A percentile compares a stretch with the other conserved stretches of the same genome.
Conservation (phyloP, 2,329 filamentous ascomycete species). For the Neonectria punicea region DNA sequence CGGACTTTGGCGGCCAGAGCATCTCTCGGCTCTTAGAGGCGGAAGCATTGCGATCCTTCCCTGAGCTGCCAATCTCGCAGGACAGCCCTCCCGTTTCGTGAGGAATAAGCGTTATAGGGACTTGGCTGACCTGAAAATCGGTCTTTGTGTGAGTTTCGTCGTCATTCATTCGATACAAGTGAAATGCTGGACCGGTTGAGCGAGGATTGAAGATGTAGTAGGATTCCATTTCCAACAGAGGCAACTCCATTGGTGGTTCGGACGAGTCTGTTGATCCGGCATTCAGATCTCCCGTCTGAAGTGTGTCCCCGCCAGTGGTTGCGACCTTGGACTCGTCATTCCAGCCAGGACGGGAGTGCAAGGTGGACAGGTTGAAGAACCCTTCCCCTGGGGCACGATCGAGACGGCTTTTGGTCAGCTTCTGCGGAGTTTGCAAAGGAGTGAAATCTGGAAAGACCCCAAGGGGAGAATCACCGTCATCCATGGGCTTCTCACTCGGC, state of each 20-base stretch:
- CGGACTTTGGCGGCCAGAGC: constrained; percentile 14
- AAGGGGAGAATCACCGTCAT: background rate
- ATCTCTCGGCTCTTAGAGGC: constrained; percentile 16
- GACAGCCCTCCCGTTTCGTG: constrained; percentile 12
- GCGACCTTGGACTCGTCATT: constrained; percentile 30
- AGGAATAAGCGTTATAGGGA: constrained; percentile 26
- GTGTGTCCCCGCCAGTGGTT: constrained; percentile 30
- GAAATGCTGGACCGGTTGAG: constrained; percentile 28
- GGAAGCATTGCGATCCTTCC: constrained; percentile 16
- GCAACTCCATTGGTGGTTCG: background rate
- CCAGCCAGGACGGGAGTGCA: constrained; percentile 14
- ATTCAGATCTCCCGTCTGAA: constrained; percentile 15
- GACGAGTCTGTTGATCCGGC: constrained; percentile 5
- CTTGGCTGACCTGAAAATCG: constrained; percentile 19
- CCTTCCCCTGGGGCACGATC: constrained; percentile 23
- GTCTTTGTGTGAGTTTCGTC: constrained; percentile 6
- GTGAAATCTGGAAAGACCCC: background rate
- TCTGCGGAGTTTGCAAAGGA: background rate
- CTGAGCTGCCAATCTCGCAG: constrained; percentile 27
- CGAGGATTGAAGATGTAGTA: constrained; percentile 36
- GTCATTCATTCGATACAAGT: constrained; percentile 23
- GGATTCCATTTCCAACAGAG: constrained; percentile 8
- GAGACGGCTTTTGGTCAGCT: constrained; percentile 27
- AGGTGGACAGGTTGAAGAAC: constrained; percentile 24
- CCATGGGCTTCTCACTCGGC: background rate